phyloP scores from a whole-genome alignment of 805 yeast species.

The Lipomyces orientalis region DNA sequence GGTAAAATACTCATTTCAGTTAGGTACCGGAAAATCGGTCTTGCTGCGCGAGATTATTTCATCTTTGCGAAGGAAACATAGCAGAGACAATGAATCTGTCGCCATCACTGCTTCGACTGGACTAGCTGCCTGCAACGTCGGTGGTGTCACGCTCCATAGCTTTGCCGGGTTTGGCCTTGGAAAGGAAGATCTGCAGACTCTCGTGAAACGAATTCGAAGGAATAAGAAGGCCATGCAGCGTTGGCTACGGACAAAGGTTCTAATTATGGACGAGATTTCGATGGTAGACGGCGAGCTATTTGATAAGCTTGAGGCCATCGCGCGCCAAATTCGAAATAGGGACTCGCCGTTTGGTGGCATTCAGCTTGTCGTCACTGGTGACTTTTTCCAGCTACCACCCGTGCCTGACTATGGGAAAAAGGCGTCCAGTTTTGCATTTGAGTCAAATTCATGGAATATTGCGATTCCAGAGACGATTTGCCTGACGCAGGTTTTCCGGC shows the following conservation, averaged over 20 bases:
- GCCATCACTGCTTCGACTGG: slow-evolving; percentile 97
- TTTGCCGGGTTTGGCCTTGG: slow-evolving; percentile 89
- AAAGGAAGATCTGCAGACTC: slow-evolving; percentile 52
- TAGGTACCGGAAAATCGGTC: slow-evolving; percentile 86
- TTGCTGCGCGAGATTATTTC: slow-evolving; percentile 72
- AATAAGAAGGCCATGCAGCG: slow-evolving; percentile 53
- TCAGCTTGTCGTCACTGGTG: slow-evolving; percentile 90
- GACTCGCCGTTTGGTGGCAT: slow-evolving; percentile 89
- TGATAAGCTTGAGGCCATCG: slow-evolving; percentile 74
- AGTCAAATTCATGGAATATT: slow-evolving; percentile 69
- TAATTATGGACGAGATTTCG: slow-evolving; percentile 90
- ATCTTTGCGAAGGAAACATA: slow-evolving; percentile 54
- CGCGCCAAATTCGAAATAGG: slow-evolving; percentile 59
- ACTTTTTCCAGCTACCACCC: slow-evolving; percentile 95
- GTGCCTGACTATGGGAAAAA: slow-evolving; percentile 55
- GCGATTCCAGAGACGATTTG: slow-evolving; percentile 70
- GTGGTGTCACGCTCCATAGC: slow-evolving; percentile 86
- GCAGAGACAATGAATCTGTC: slow-evolving; percentile 54
- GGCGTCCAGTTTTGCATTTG: slow-evolving; percentile 68
- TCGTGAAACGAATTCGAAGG: slow-evolving; percentile 57
- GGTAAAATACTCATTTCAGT: background rate
- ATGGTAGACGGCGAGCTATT: slow-evolving; percentile 86
- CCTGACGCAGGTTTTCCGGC: slow-evolving; percentile 84
- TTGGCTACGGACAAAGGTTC: slow-evolving; percentile 73
- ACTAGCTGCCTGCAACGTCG: slow-evolving; percentile 91